A percentile compares a stretch with the other conserved stretches of the same genome.
Conservation (phyloP, 306 rosid genomes). For the Luffa acutangula region DNA sequence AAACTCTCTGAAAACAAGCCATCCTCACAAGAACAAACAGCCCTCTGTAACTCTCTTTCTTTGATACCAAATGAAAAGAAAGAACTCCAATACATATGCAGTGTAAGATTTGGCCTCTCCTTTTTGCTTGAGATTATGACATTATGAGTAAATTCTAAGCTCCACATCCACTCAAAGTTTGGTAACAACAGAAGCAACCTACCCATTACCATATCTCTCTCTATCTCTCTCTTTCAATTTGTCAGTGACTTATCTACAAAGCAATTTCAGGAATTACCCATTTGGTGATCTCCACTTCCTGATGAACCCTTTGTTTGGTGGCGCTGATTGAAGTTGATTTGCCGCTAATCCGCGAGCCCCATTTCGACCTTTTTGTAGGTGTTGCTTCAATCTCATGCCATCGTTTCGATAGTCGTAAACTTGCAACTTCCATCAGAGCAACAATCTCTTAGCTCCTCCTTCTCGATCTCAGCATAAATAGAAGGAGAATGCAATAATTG, state of each 20-base stretch:
- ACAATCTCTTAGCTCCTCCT: neutral
- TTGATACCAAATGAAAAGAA: neutral
- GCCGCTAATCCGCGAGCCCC: neutral
- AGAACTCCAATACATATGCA: neutral
- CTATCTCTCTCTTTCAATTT: neutral
- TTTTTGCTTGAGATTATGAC: constrained; percentile 6
- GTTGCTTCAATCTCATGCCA: neutral
- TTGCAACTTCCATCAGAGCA: neutral
- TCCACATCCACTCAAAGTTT: constrained; percentile 4
- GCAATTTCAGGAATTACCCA: neutral
- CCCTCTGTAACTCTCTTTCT: constrained; percentile 4
- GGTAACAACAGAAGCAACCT: constrained; percentile 1
- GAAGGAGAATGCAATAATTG: constrained; percentile 3
- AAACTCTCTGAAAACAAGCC: constrained; percentile 75
- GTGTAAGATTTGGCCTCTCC: neutral
- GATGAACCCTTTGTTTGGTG: neutral
- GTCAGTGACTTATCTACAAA: neutral
- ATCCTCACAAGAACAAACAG: constrained; percentile 21
- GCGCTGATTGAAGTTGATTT: constrained; percentile 2
- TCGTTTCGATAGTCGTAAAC: neutral
- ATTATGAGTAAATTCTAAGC: constrained; percentile 4
- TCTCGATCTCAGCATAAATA: neutral
- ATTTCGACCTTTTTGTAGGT: neutral
- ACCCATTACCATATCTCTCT: neutral
- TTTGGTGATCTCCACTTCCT: neutral